These are phyloP conservation scores for Pythium monospermum DNA, from an alignment of 352 stramenopile species.

Conservation along the genomic window DNA sequence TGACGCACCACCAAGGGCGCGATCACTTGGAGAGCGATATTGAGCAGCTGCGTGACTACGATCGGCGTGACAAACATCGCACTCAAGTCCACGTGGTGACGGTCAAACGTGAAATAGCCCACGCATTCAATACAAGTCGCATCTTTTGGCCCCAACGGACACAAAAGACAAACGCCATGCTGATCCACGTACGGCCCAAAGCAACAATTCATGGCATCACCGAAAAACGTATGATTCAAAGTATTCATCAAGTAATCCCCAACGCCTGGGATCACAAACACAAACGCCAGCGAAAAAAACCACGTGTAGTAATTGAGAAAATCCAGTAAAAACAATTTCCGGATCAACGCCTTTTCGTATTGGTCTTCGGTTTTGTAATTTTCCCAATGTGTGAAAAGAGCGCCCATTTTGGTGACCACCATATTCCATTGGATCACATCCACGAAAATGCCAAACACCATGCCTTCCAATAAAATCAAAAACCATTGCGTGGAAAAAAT, in stretches of 20 bases:
- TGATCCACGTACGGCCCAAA: slow-evolving; percentile 82
- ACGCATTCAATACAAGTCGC: slow-evolving; percentile 69
- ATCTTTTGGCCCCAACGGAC: slow-evolving; percentile 61
- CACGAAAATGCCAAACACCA: slow-evolving; percentile 84
- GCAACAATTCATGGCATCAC: slow-evolving; percentile 83
- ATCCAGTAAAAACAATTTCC: slow-evolving; percentile 81
- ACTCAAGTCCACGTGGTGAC: slow-evolving; percentile 75
- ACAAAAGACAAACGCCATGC: slow-evolving; percentile 56
- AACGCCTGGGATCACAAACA: slow-evolving; percentile 82
- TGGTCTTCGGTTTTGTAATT: slow-evolving; percentile 85
- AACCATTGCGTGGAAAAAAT: slow-evolving; percentile 86
- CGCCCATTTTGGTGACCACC: slow-evolving; percentile 82
- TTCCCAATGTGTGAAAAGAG: slow-evolving; percentile 84
- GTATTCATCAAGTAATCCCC: slow-evolving; percentile 83
- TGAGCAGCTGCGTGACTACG: slow-evolving; percentile 77
- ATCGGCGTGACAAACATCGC: slow-evolving; percentile 87
- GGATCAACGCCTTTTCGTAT: slow-evolving; percentile 77
- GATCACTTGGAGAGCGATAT: slow-evolving; percentile 67
- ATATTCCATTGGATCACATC: slow-evolving; percentile 89
- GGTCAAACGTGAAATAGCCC: slow-evolving; percentile 81
- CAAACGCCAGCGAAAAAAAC: slow-evolving; percentile 88
- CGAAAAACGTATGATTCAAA: slow-evolving; percentile 77
- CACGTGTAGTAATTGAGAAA: slow-evolving; percentile 91
- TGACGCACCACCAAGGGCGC: slow-evolving; percentile 64
- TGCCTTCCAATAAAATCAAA: slow-evolving; percentile 74